These are phyloP conservation scores for Odonthalia washingtoniensis DNA, from an alignment of 31 red algal species.

Conservation along the genomic window DNA sequence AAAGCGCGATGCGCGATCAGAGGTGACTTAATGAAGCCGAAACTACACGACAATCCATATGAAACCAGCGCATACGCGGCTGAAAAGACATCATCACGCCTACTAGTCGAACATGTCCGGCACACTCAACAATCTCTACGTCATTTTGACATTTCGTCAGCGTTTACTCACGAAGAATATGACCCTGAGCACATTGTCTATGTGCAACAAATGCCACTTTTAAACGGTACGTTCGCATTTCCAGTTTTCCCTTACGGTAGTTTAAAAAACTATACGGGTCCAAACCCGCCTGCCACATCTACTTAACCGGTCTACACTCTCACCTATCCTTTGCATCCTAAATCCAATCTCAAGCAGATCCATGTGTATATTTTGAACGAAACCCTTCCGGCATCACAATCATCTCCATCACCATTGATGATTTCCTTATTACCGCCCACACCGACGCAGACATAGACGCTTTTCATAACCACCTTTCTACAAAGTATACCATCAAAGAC, in stretches of 20 bases:
- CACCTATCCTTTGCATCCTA: too few relatives aligned
- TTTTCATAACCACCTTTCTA: neutral
- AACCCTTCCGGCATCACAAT: neutral
- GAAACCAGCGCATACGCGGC: too few relatives aligned
- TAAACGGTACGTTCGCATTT: conserved; percentile 20
- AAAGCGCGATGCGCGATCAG: too few relatives aligned
- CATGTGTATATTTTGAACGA: conserved; percentile 22
- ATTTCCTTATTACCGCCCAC: conserved; percentile 15
- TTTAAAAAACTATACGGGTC: too few relatives aligned
- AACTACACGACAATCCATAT: too few relatives aligned
- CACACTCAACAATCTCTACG: too few relatives aligned
- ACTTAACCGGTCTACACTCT: too few relatives aligned
- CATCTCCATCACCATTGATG: conserved; percentile 33
- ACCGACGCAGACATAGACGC: neutral
- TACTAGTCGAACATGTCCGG: too few relatives aligned
- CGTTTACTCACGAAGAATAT: too few relatives aligned
- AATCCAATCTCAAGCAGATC: conserved; percentile 14
- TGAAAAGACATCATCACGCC: neutral
- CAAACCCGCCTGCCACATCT: too few relatives aligned
- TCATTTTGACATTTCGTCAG: conserved; percentile 36
- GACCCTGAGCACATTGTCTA: conserved; percentile 24
- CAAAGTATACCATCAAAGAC: conserved; percentile 37
- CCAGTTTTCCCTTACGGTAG: too few relatives aligned
- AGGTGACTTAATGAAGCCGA: too few relatives aligned
- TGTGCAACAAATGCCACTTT: conserved; percentile 20